Base-by-base conservation (phyloP, 345 rosid species). In the Salix caprea region DNA sequence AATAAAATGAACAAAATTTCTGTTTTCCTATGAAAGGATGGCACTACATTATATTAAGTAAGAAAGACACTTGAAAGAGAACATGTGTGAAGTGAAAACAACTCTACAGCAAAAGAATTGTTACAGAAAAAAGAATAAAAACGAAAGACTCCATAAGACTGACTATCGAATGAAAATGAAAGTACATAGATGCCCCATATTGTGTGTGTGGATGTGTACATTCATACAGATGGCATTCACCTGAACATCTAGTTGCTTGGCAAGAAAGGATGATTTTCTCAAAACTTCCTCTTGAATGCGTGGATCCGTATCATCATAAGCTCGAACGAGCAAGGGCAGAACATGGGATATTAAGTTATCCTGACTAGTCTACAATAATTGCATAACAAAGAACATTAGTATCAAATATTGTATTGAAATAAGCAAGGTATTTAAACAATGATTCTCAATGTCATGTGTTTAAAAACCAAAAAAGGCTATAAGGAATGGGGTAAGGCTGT, bases 281-380 rank as follows among this genome's bases (percentile, higher is more conserved):
- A 96, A 78, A 81, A 89, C 94, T 82, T 90, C 97, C 87, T 93
- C 99, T 86, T 93, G 99, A 71, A 91, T 89, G 71, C 96, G 98
- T 83, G 93, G 92, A 89, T 96, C 99, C 61, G 83, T 91, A 74
- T 96, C 99, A 74, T 90, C 97, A 87, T 91, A 96, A 75, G 97
- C 94, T 79, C 96, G 96, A 81, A 93, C 90, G 81, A 96, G 84
- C 85, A 94, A 84, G 36, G 98, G 99, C 78, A 96, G 85, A 69
- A 93, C 85, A 73, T 88, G 88, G 7, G 92, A 87, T 77, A 83
- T 79, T 80, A 90, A 84, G 67, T 91, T 88, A 85, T 92, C 97
- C 62, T 79, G 86, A 80, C 87, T 84, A 75, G 90, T 88, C 99
- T 96, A 85, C 85, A 86, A 83, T 65, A 18, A 80, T 75, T n/a